Base-by-base conservation (phyloP, 352 stramenopile species). In the Pythium apleroticum region DNA sequence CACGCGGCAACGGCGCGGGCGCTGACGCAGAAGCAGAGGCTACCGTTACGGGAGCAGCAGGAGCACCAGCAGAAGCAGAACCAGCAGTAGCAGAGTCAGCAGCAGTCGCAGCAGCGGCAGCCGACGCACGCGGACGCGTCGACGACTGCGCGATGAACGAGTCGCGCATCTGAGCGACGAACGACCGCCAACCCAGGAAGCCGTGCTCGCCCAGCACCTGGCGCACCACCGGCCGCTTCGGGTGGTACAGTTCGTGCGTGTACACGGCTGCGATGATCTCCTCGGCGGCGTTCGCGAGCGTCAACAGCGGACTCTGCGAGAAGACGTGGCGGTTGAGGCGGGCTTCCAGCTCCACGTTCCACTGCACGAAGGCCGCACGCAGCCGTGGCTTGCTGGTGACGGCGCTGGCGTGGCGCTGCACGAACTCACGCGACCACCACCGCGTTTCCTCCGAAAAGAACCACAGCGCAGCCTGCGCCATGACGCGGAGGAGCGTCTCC, bases 161-260 rank as follows among this genome's bases (percentile, higher is more conserved):
- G n/a, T 91, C 82, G 17, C 82, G 80, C 69, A 91, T 80, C 49
- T 89, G 78, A 3, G 82, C 78, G 7, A 91, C 80, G 20, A 88
- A 89, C 22, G 61, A 31, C 8, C 53, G 75, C 82, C 82, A 91
- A 3, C 82, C 82, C 3, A 69, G 50, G 43, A 91, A 87, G 3
- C 65, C 73, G 33, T 87, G 78, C 2, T 72, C 69, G 52, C 78
- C 69, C 20, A 89, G 60, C 12, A 89, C 78, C 28, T 84, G 56
- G 1, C 78, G 78, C 52, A 91, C 77, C 11, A 61, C 59, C 33
- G 76, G 71, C 1, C 82, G 73, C 60, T 78, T 80, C 12, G 41
- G 39, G 24, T 81, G 63, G 54, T 83, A 89, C 37, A 61, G 68
- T 33, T 81, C 65, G 60, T 77, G 59, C 25, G 76, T 85, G 60